These are phyloP conservation scores for Rasamsonia emersonii DNA, from an alignment of 2,329 filamentous ascomycete species.

Conservation along the genomic window DNA sequence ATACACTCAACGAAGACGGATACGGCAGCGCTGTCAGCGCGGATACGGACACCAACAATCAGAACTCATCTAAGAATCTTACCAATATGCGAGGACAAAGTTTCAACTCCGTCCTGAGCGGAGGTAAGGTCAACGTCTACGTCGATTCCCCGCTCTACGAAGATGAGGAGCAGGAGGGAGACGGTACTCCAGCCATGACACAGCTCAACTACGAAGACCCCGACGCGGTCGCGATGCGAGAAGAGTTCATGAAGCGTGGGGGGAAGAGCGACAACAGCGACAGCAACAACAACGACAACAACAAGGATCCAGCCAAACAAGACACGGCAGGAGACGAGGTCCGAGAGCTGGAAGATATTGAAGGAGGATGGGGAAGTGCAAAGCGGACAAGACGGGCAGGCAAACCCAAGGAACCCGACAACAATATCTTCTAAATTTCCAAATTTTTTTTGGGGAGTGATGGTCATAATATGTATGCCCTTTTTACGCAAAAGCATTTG, in stretches of 20 bases:
- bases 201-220: slow-evolving; percentile 42
- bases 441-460: no score
- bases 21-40: slow-evolving; percentile 26
- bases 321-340: slow-evolving; percentile 20
- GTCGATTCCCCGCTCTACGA: slow-evolving; percentile 19
- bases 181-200: slow-evolving; percentile 34
- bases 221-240: slow-evolving; percentile 48
- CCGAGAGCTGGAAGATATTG: slow-evolving; percentile 23
- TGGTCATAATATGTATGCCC: no score
- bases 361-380: slow-evolving; percentile 24
- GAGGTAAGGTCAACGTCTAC: slow-evolving; percentile 16
- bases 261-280: slow-evolving; percentile 29
- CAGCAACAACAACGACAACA: slow-evolving; percentile 2
- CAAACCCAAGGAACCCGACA: slow-evolving; percentile 16
- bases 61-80: slow-evolving; percentile 14
- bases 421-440: slow-evolving; percentile 7
- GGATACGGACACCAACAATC: slow-evolving; percentile 12
- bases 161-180: slow-evolving; percentile 22
- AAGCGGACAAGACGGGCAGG: slow-evolving; percentile 26
- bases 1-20: slow-evolving; percentile 39
- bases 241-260: slow-evolving; percentile 41
- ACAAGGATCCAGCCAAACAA: slow-evolving; percentile 12
- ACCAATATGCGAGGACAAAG: slow-evolving; percentile 19
- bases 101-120: slow-evolving; percentile 23
- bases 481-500: no score